phyloP scores from a whole-genome alignment of 139 green algal genomes.

The Chlorella sp. region DNA sequence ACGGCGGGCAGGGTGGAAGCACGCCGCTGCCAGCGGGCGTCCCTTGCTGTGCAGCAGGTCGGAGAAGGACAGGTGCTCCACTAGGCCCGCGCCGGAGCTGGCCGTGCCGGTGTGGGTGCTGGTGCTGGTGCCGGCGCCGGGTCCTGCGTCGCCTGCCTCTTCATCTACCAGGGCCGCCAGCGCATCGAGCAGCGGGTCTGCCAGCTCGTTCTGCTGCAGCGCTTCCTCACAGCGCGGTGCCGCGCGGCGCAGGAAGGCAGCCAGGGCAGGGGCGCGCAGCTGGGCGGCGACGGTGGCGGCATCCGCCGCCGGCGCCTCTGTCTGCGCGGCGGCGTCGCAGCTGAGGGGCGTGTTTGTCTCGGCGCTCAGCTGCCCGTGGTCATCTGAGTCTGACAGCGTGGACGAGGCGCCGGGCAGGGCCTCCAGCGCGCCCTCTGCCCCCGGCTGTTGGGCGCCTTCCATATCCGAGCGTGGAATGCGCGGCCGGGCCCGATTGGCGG shows the following conservation, averaged over 20 bases:
- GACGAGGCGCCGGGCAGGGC: background rate
- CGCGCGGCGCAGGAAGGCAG: background rate
- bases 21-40: slow-evolving; percentile 68
- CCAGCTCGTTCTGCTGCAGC: slow-evolving; percentile 78
- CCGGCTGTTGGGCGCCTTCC: background rate
- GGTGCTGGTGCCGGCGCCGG: slow-evolving; percentile 67
- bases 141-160: slow-evolving; percentile 47
- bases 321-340: slow-evolving; percentile 1
- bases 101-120: slow-evolving; percentile 48
- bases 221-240: slow-evolving; percentile 24
- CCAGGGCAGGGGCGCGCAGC: background rate
- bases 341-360: background rate
- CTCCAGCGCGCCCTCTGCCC: background rate
- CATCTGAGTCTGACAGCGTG: background rate
- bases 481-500: background rate
- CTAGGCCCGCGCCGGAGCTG: slow-evolving; percentile 58
- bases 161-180: slow-evolving; percentile 79
- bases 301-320: background rate
- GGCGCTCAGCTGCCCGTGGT: background rate
- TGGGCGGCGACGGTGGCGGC: background rate
- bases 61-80: slow-evolving; percentile 75
- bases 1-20: slow-evolving; percentile 62
- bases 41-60: slow-evolving; percentile 82
- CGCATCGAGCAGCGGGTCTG: slow-evolving; percentile 81
- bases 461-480: too few relatives aligned